These are phyloP conservation scores for Aurantiochytrium sp. DNA, from an alignment of 108 stramenopile genomes.

Conservation along the genomic window DNA sequence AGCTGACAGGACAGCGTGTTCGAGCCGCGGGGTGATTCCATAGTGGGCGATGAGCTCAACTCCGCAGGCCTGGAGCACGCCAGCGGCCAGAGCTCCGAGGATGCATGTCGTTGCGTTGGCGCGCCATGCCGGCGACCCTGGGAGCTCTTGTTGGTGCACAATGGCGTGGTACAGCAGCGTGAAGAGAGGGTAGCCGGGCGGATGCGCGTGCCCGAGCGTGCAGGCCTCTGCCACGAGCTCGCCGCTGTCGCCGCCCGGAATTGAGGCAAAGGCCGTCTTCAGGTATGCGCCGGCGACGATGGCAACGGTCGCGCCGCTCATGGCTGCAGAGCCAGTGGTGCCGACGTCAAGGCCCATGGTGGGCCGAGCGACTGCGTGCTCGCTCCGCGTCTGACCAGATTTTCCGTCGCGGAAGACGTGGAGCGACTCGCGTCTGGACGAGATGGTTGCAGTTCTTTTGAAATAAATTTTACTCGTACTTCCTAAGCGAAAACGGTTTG, in stretches of 20 bases:
- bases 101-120: background rate
- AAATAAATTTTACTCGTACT: too few species aligned
- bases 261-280: background rate
- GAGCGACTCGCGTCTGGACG: too few species aligned
- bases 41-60: background rate
- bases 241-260: slow-evolving; percentile 28
- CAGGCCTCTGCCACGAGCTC: slow-evolving; percentile 73
- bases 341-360: background rate
- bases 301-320: background rate
- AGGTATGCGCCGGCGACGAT: background rate
- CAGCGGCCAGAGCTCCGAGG: background rate
- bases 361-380: too few species aligned
- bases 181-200: slow-evolving; percentile 69
- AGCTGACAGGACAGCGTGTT: background rate
- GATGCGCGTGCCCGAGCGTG: slow-evolving; percentile 62
- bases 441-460: too few species aligned
- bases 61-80: background rate
- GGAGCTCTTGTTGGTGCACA: too few species aligned
- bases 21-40: background rate
- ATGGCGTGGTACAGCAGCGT: slow-evolving; percentile 36
- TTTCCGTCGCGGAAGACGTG: too few species aligned
- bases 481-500: too few species aligned
- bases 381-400: too few species aligned
- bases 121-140: background rate
- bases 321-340: background rate